Evolutionary conservation across 768 basidiomycete species (phyloP), one percentile per base, ranked within the genome.

Genomic region (Terana coerulea): DNA sequence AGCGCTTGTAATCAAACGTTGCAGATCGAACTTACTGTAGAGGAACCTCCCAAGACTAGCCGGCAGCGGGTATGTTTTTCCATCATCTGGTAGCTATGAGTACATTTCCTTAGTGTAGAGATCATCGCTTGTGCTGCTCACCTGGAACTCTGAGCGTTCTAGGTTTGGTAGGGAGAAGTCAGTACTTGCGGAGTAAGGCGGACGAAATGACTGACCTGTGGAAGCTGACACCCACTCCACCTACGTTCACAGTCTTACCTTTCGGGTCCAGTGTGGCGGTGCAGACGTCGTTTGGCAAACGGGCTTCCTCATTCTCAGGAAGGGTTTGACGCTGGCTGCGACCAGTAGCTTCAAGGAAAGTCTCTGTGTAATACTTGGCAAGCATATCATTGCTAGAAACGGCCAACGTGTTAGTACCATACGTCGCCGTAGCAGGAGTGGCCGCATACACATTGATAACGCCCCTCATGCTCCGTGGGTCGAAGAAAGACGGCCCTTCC

Each of bases 21-120:
- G n/a, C 21, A n/a, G 12, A 15, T 11, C 12, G 26, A 10, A 25
- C 58, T 42, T 47, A 66, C 64, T 56, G 60, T 2, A 66, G 41
- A 14, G 50, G 46, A 66, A 64, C 14, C 51, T 28, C 4, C 64
- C 63, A 44, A 66, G 46, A 36, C 54, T 51, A 10, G 64, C 61
- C 26, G 64, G 63, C 14, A 66, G 50, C 3, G 60, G 57, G 47
- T 64, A 52, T 49, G 34, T 11, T n/a, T 46, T 52, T 5, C 33
- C 51, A 26, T 46, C 44, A 39, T 52, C 51, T 52, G n/a, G 11
- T n/a, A 22, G n/a, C n/a, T n/a, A 14, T 44, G 26, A 3, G 3
- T 25, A 14, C 5, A 28, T 12, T 29, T 8, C 4, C 12, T 22
- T 4, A 7, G 19, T 11, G 8, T 7, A 40, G 9, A 5, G 14